These are phyloP conservation scores for Candida sojae DNA, from an alignment of 1,139 yeast species.

Conservation along the genomic window DNA sequence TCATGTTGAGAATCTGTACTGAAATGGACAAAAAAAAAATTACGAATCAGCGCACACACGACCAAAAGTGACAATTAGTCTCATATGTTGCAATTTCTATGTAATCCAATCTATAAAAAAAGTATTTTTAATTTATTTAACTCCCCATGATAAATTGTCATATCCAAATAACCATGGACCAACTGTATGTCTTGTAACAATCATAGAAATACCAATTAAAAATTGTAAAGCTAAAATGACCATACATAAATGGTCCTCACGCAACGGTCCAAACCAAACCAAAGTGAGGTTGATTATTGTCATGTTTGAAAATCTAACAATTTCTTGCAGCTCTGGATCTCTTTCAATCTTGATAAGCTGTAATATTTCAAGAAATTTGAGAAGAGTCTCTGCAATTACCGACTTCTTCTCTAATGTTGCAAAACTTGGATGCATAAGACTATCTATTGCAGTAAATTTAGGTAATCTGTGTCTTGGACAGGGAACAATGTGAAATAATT, in stretches of 20 bases:
- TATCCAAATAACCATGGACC: slow-evolving; percentile 89
- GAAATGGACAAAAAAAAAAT: background rate
- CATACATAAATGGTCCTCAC: slow-evolving; percentile 75
- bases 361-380: slow-evolving; percentile 40
- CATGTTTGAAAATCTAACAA: slow-evolving; percentile 69
- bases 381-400: slow-evolving; percentile 25
- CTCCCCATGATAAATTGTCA: slow-evolving; percentile 67
- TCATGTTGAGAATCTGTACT: background rate
- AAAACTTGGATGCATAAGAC: slow-evolving; percentile 70
- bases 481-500: slow-evolving; percentile 78
- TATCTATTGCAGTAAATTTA: slow-evolving; percentile 63
- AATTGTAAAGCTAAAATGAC: slow-evolving; percentile 64
- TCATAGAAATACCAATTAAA: slow-evolving; percentile 62
- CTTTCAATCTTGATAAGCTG: slow-evolving; percentile 52
- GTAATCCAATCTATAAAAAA: slow-evolving; percentile 3
- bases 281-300: slow-evolving; percentile 81
- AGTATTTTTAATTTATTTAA: slow-evolving; percentile 23
- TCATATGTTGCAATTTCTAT: background rate
- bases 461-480: slow-evolving; percentile 98
- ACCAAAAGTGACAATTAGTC: too few relatives aligned
- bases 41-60: background rate
- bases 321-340: slow-evolving; percentile 28
- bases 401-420: slow-evolving; percentile 26
- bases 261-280: slow-evolving; percentile 86
- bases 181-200: slow-evolving; percentile 75